Evolutionary conservation across 2,329 filamentous ascomycete genomes (phyloP).

Genomic region (Fusarium hainanense): DNA sequence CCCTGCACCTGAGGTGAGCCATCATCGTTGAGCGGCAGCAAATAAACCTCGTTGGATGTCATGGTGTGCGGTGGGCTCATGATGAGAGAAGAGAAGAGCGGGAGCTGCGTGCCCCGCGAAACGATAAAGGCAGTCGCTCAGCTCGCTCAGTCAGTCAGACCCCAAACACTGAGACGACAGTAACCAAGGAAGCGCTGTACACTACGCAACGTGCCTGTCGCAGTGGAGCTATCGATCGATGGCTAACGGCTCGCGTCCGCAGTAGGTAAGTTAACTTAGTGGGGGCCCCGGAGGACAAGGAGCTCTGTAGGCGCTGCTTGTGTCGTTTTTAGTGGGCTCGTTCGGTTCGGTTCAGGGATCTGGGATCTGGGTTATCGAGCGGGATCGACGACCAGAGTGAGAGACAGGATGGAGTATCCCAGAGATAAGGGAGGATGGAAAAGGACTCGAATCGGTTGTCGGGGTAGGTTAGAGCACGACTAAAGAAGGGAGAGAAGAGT

Average conservation of each 20-base stretch:
- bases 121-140: constrained; percentile 40
- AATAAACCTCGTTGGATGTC: constrained; percentile 79
- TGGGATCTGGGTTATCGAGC: constrained; percentile 40
- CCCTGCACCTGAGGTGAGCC: constrained; percentile 90
- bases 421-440: constrained; percentile 27
- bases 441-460: constrained; percentile 16
- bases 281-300: constrained; percentile 21
- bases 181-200: constrained; percentile 39
- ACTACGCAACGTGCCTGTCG: constrained; percentile 32
- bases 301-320: constrained; percentile 32
- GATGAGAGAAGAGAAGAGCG: constrained; percentile 49
- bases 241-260: constrained; percentile 36
- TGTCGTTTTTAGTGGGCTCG: constrained; percentile 37
- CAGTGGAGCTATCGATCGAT: constrained; percentile 37
- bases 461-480: constrained; percentile 2
- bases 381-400: constrained; percentile 37
- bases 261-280: constrained; percentile 33
- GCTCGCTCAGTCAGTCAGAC: background rate
- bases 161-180: constrained; percentile 30
- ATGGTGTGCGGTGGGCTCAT: constrained; percentile 70
- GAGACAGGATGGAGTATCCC: constrained; percentile 15
- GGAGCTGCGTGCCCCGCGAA: constrained; percentile 45
- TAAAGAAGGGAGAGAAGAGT: constrained; percentile 1
- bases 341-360: constrained; percentile 35
- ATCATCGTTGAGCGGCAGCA: constrained; percentile 90